These are phyloP conservation scores for Spergularia bocconei DNA, from an alignment of 148 eudicot species.

Conservation along the genomic window DNA sequence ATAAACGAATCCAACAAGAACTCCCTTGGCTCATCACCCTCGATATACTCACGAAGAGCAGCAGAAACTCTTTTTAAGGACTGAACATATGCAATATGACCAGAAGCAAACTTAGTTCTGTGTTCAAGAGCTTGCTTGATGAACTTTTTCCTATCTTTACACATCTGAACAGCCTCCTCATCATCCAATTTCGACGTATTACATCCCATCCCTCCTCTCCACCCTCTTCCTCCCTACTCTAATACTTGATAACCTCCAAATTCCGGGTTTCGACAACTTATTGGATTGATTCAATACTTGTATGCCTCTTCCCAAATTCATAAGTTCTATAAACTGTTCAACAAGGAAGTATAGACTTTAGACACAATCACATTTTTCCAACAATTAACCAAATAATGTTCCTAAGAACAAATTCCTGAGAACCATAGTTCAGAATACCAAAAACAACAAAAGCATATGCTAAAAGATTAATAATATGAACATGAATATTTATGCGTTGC, in stretches of 20 bases:
- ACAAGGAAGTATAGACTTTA: constrained; percentile 22
- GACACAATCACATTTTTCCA: constrained; percentile 12
- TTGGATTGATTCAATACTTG: constrained; percentile 26
- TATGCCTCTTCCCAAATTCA: constrained; percentile 49
- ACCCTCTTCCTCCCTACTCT: constrained; percentile 17
- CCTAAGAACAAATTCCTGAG: constrained; percentile 11
- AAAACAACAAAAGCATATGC: background rate
- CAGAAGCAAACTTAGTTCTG: constrained; percentile 65
- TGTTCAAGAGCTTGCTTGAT: constrained; percentile 93
- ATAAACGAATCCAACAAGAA: constrained; percentile 59
- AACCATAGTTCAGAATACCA: constrained; percentile 17
- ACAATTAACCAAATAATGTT: constrained; percentile 28
- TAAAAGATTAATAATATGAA: background rate
- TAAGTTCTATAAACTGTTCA: constrained; percentile 41
- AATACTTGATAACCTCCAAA: constrained; percentile 27
- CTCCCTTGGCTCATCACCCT: constrained; percentile 83
- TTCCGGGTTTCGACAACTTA: constrained; percentile 32
- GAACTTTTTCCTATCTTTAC: constrained; percentile 83
- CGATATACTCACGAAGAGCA: constrained; percentile 83
- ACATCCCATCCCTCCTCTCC: constrained; percentile 74
- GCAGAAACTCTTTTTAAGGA: constrained; percentile 76
- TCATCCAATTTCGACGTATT: constrained; percentile 88
- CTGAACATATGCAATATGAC: constrained; percentile 76
- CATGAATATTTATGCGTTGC: constrained; percentile 29
- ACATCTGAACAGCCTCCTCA: constrained; percentile 88